A percentile compares a stretch with the other conserved stretches of the same genome.
Conservation (phyloP, 2,329 filamentous ascomycete genomes). For the Penicillium sp. region DNA sequence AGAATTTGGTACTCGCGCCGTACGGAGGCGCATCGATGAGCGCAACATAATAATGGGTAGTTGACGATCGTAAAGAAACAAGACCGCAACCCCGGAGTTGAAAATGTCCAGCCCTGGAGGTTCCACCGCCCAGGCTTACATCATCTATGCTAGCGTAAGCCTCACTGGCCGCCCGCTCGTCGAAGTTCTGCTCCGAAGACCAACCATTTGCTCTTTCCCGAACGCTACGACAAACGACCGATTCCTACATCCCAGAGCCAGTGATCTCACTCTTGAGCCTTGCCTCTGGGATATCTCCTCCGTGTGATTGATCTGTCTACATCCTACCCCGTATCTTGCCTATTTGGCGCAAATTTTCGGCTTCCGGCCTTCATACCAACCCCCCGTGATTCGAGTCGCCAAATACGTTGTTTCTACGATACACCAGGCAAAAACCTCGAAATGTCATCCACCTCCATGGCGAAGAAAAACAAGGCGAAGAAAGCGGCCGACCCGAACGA, state of each 20-base stretch:
- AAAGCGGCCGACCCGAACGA: constrained; percentile 82
- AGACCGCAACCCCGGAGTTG: constrained; percentile 2
- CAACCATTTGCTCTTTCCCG: constrained; percentile 3
- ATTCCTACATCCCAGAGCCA: constrained; percentile 16
- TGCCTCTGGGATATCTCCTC: constrained; percentile 19
- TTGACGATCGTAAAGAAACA: background rate
- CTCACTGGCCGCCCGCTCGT: constrained; percentile 6
- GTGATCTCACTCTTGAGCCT: constrained; percentile 15
- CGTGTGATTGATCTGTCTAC: constrained; percentile 16
- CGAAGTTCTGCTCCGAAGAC: constrained; percentile 11
- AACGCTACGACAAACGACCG: background rate
- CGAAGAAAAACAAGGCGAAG: constrained; percentile 80
- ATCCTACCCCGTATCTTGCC: constrained; percentile 9
- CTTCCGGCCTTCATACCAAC: constrained; percentile 3
- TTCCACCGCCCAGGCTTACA: constrained; percentile 2
- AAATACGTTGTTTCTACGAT: constrained; percentile 8
- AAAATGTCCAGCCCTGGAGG: constrained; percentile 4
- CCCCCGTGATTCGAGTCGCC: background rate
- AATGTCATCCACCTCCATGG: constrained; percentile 50
- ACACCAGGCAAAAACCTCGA: constrained; percentile 6
- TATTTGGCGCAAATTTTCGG: constrained; percentile 21
- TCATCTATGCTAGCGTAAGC: constrained; percentile 8
- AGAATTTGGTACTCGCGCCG: constrained; percentile 21
- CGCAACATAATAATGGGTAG: constrained; percentile 29
- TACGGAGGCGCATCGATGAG: constrained; percentile 27